These are phyloP conservation scores for Gillenia trifoliata DNA, from an alignment of 306 rosid species.

Conservation along the genomic window DNA sequence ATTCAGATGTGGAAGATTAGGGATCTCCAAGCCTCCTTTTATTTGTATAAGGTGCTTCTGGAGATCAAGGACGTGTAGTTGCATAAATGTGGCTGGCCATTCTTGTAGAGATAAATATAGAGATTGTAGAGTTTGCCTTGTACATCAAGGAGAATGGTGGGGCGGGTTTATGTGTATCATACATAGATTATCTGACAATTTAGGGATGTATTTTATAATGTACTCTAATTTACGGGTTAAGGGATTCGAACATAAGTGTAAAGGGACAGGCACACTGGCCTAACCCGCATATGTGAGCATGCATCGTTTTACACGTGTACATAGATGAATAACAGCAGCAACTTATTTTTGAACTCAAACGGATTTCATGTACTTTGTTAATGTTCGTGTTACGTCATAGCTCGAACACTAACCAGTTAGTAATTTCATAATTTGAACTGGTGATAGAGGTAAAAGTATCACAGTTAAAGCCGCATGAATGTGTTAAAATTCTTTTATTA, in stretches of 20 bases:
- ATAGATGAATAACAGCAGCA: not conserved
- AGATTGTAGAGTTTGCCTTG: not conserved
- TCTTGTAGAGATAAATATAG: not conserved
- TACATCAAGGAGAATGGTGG: not conserved
- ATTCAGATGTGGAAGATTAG: constrained; percentile 35
- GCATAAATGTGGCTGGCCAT: not conserved
- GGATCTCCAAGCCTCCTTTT: not conserved
- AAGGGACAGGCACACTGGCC: too few relatives aligned
- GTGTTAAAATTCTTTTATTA: not conserved
- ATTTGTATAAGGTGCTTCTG: not conserved
- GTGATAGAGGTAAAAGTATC: too few relatives aligned
- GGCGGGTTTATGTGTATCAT: not conserved
- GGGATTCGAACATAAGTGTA: too few relatives aligned
- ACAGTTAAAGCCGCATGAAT: not conserved
- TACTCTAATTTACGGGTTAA: too few relatives aligned
- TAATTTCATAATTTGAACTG: too few relatives aligned
- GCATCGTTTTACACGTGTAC: not conserved
- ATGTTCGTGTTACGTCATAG: not conserved
- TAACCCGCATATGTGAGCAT: too few relatives aligned
- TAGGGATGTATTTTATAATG: not conserved
- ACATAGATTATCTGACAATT: not conserved
- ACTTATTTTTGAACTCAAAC: not conserved
- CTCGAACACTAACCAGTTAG: too few relatives aligned
- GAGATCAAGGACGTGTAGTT: not conserved
- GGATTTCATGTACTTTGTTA: not conserved